Evolutionary conservation across 768 basidiomycete species (phyloP), one percentile per base, ranked within the genome.

Genomic region (Nidularia pulvinata): DNA sequence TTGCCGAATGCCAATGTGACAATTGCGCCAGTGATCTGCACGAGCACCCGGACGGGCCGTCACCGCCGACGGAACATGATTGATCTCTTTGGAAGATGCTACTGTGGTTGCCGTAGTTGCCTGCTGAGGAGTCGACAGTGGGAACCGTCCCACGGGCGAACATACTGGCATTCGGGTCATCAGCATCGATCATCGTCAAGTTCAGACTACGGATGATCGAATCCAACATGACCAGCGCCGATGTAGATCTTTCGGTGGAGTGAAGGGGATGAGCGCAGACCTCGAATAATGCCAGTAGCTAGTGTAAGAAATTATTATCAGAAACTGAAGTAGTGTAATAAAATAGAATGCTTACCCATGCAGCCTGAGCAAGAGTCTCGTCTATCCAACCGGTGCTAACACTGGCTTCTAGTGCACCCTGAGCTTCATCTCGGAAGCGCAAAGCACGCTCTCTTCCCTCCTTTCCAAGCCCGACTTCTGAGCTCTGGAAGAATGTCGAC

Each of bases 211-310:
- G 85, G 48, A 92, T 83, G 49, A 91, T 80, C 3, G 80, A 80
- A 63, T 91, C 91, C 22, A 91, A 77, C 65, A 83, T 75, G 48
- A 78, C 53, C 69, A 90, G 67, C 9, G 85, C 71, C 25, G 86
- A 86, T 13, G 72, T 69, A 46, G 80, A 75, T 46, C 89, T 80
- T 46, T 75, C 69, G 1, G 70, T 67, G 0, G 82, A 78, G 64
- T 88, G 81, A 45, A 72, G 59, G 9, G 88, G 89, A 64, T 91
- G 87, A 0, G 85, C 78, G 55, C 83, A 88, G 53, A 89, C 68
- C 63, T 91, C 88, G 56, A 91, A 91, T 56, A 89, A 68, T 9
- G 89, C 80, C 39, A 91, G 67, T 35, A 92, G 66, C 89, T 90
- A 44, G 7, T 36, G 53, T 6, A 39, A 53, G 4, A 51, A 53